phyloP scores from a whole-genome alignment of 2,329 filamentous ascomycete species.

The Ophiostoma montium region DNA sequence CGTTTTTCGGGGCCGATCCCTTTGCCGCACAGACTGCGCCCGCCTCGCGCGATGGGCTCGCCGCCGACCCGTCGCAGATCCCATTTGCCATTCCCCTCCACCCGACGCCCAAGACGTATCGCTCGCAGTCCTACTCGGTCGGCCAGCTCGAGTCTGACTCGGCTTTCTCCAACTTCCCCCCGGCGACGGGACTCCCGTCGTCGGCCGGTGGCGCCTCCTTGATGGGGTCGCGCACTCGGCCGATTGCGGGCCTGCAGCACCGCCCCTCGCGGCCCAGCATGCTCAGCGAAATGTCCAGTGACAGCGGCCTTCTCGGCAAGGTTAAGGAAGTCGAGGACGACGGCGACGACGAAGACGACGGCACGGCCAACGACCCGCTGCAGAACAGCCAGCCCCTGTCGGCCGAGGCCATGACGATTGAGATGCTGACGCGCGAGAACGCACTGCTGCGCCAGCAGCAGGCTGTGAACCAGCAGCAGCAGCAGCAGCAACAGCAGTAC shows the following conservation, averaged over 20 bases:
- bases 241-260: constrained; percentile 57
- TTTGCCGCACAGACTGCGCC: constrained; percentile 34
- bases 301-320: constrained; percentile 48
- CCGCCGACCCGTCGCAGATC: constrained; percentile 44
- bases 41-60: constrained; percentile 33
- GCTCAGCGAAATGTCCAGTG: constrained; percentile 57
- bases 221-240: constrained; percentile 33
- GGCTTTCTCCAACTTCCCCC: constrained; percentile 56
- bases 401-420: constrained; percentile 47
- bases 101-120: constrained; percentile 81
- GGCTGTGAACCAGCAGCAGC: constrained; percentile 25
- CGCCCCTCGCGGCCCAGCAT: constrained; percentile 67
- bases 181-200: constrained; percentile 16
- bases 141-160: constrained; percentile 69
- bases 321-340: constrained; percentile 57
- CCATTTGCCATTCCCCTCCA: constrained; percentile 80
- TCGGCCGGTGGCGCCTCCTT: constrained; percentile 33
- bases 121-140: constrained; percentile 93
- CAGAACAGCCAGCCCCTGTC: constrained; percentile 37
- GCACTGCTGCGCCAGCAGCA: constrained; percentile 46
- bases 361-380: constrained; percentile 40
- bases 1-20: constrained; percentile 36
- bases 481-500: constrained; percentile 34
- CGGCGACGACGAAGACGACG: constrained; percentile 39
- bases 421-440: constrained; percentile 48